phyloP scores from a whole-genome alignment of 805 yeast species.

The Isabelozyma pseudorhagii region DNA sequence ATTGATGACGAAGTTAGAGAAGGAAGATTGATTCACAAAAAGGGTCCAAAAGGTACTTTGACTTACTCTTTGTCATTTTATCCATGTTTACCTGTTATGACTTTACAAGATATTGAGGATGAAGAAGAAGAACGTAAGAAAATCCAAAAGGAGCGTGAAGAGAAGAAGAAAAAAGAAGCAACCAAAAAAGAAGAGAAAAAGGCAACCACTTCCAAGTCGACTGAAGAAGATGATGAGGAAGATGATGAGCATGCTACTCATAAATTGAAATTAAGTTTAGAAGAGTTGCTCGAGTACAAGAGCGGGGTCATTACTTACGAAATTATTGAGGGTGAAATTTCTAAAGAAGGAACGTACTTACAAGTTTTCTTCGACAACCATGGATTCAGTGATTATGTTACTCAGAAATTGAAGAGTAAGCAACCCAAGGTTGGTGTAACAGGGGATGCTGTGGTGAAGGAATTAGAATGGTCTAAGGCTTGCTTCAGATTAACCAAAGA shows the following conservation, averaged over 20 bases:
- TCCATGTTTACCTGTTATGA: constrained; percentile 77
- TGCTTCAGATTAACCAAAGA: constrained; percentile 61
- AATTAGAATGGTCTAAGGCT: constrained; percentile 69
- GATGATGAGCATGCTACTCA: constrained; percentile 23
- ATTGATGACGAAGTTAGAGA: constrained; percentile 54
- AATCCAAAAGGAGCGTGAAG: constrained; percentile 27
- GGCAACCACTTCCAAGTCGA: constrained; percentile 8
- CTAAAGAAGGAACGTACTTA: constrained; percentile 57
- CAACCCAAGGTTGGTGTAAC: constrained; percentile 37
- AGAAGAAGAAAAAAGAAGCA: constrained; percentile 24
- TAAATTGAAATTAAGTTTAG: constrained; percentile 50
- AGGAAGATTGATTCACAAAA: constrained; percentile 65
- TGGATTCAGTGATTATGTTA: constrained; percentile 60
- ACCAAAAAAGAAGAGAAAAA: constrained; percentile 6
- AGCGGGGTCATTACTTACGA: constrained; percentile 78
- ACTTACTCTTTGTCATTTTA: constrained; percentile 76
- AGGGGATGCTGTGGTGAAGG: constrained; percentile 75
- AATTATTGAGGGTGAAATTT: constrained; percentile 55
- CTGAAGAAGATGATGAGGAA: constrained; percentile 29
- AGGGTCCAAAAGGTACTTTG: constrained; percentile 81
- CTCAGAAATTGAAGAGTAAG: constrained; percentile 51
- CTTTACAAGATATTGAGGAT: constrained; percentile 68
- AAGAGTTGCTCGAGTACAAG: constrained; percentile 53
- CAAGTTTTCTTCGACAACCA: constrained; percentile 77
- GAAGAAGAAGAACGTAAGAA: constrained; percentile 36